A percentile compares a stretch with the other conserved stretches of the same genome.
These are phyloP conservation scores for Prosopis cineraria DNA, from an alignment of 306 rosid genomes.

Conservation along the genomic window DNA sequence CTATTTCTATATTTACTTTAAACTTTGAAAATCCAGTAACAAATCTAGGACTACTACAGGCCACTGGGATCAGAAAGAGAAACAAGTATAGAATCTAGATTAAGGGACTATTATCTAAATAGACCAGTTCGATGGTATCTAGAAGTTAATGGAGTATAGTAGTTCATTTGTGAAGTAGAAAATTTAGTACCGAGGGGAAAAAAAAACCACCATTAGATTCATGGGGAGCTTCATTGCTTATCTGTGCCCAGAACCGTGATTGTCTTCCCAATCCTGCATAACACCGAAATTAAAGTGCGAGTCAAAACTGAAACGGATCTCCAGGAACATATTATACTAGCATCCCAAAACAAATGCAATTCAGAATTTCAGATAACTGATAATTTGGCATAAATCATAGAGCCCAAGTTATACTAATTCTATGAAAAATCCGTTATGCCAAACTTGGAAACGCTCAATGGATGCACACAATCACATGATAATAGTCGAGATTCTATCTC, in stretches of 20 bases:
- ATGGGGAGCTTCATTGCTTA: constrained; percentile 25
- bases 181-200: background rate
- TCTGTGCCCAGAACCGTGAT: constrained; percentile 33
- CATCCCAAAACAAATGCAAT: constrained; percentile 8
- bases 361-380: constrained; percentile 12
- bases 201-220: constrained; percentile 42
- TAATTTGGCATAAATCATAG: background rate
- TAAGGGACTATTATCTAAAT: constrained; percentile 9
- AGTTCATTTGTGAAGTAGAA: constrained; percentile 23
- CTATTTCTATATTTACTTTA: background rate
- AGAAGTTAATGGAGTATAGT: constrained; percentile 22
- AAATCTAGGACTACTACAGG: background rate
- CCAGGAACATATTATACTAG: constrained; percentile 1
- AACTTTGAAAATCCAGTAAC: constrained; percentile 9
- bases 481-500: background rate
- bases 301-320: constrained; percentile 5
- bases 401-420: constrained; percentile 27
- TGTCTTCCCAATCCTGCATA: constrained; percentile 43
- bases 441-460: background rate
- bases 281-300: constrained; percentile 36
- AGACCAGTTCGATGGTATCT: background rate
- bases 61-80: background rate
- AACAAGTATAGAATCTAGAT: background rate
- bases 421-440: background rate
- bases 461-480: background rate